Conservation (phyloP, 2,329 filamentous ascomycete genomes). For the Xylariaceae sp. region DNA sequence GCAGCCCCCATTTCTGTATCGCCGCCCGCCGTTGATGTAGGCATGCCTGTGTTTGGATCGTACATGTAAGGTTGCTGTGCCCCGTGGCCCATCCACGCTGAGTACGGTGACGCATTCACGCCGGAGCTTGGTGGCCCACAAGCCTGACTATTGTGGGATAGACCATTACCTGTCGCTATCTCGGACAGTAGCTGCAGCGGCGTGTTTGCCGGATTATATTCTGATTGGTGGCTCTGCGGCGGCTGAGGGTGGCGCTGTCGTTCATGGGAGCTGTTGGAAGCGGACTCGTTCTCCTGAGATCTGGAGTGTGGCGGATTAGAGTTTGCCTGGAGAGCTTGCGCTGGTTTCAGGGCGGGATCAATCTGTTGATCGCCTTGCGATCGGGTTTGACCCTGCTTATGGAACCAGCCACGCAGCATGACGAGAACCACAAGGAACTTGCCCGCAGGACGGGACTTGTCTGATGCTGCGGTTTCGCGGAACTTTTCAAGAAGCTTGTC, state of each 20-base stretch:
- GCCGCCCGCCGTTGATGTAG: slow-evolving; percentile 6
- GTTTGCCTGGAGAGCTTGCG: slow-evolving; percentile 11
- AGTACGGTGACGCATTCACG: slow-evolving; percentile 32
- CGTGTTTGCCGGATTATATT: slow-evolving; percentile 51
- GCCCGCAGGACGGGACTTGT: slow-evolving; percentile 67
- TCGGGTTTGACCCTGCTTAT: slow-evolving; percentile 50
- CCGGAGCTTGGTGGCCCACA: slow-evolving; percentile 27
- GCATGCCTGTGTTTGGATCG: slow-evolving; percentile 33
- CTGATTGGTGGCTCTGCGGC: slow-evolving; percentile 32
- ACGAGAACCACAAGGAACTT: slow-evolving; percentile 75
- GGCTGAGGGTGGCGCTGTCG: slow-evolving; percentile 27
- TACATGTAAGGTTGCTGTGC: slow-evolving; percentile 46
- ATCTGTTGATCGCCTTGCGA: slow-evolving; percentile 21
- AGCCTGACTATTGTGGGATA: slow-evolving; percentile 30
- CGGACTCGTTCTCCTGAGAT: slow-evolving; percentile 1
- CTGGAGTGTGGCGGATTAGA: not conserved
- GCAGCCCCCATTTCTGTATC: slow-evolving; percentile 2
- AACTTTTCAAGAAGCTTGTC: slow-evolving; percentile 74
- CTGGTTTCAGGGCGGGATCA: slow-evolving; percentile 8
- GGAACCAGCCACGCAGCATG: slow-evolving; percentile 74
- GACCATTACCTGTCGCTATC: slow-evolving; percentile 55
- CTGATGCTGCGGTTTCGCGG: slow-evolving; percentile 64
- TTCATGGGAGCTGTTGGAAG: slow-evolving; percentile 23
- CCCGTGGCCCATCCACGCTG: slow-evolving; percentile 29
- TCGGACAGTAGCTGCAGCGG: slow-evolving; percentile 63